Base-by-base conservation (phyloP, 2,329 filamentous ascomycete species). In the Clonostachys solani region DNA sequence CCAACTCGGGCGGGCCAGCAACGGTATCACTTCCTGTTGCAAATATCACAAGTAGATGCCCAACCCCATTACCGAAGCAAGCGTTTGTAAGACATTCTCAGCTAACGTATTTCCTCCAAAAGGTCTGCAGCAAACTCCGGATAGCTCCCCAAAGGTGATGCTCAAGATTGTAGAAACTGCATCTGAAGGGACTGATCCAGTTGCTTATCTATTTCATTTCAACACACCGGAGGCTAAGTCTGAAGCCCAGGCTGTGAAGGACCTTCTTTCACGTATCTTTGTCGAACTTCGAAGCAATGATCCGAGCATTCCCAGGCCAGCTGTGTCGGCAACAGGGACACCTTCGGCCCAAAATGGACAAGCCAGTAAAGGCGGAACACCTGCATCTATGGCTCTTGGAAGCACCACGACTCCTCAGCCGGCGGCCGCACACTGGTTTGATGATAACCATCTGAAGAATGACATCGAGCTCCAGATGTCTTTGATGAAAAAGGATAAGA, bases 101-200 rank as follows among this genome's bases (percentile, higher is more conserved):
- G 19, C 16, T 23, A 23, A 44, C 19, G 38, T n/a, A 15, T 12
- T 42, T 47, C 10, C 43, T 40, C 40, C 33, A 7, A 19, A 56
- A 94, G 89, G 97, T 69, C 81, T 99, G 43, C 92, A 99, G 66
- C 92, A 97, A 65, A 97, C 94, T 1, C 92, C 94, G 12, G 89
- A 90, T 50, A 84, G 77, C n/a, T 84, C 83, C 35, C 75, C 90
- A 16, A 96, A 96, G 74, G 91, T 95, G 46, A 96, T 96, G 78
- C 79, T 97, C 50, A 96, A 94, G 66, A 86, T 99, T 47, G 89
- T 96, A 56, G 87, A 87, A 52, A 87, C 91, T 62, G 68, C 80
- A 40, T 68, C 81, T 33, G 71, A 73, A 42, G 73, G 73, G 23
- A 65, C 74, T 29, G 81, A 86, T 44, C 72, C 88, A 16, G 78